Base-by-base conservation (phyloP, 2,329 filamentous ascomycete species). In the Corynespora cassiicola region DNA sequence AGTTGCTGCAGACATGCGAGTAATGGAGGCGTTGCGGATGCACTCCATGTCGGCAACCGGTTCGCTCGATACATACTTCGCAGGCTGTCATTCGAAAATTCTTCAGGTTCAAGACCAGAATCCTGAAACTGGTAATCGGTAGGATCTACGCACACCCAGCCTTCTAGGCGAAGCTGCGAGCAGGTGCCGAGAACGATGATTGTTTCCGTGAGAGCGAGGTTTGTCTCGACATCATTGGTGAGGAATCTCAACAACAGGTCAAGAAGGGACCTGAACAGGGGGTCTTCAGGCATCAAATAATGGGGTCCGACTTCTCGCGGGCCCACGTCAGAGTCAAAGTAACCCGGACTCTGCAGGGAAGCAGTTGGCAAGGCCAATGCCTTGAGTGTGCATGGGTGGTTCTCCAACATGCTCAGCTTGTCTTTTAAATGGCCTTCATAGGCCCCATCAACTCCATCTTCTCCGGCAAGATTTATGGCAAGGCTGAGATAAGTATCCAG, bases 201-300 rank as follows among this genome's bases (percentile, higher is more conserved):
- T 1, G 87, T 81, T 56, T 95, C 88, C 0, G 92, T 97, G 2
- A 96, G 76, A 0, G 87, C 87, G 3, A 99, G 73, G 54, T 99
- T 99, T 3, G 88, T 91, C 54, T 96, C 90, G 3, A 97, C 84
- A 3, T 90, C 86, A 56, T 99, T 99, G 5, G 88, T 79, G 54
- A 96, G 90, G 59, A 97, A 99, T 0, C 79, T 85, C 28, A 86
- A 79, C 8, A 99, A 69, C 6, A 92, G 77, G 27, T 61, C 64
- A n/a, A 77, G 45, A 12, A 85, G 55, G 14, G 75, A 73, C 32
- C 68, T 70, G 36, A 83, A 68, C 6, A 84, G 71, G 6, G 75
- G 71, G 52, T 82, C 81, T 31, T 87, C 84, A 7, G 87, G 71
- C 2, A 88, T 73, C 7, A 87, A 45, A 17, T 63, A 64, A 39